Conservation (phyloP, 148 eudicot genomes). For the Vaccinium vitisidaea region DNA sequence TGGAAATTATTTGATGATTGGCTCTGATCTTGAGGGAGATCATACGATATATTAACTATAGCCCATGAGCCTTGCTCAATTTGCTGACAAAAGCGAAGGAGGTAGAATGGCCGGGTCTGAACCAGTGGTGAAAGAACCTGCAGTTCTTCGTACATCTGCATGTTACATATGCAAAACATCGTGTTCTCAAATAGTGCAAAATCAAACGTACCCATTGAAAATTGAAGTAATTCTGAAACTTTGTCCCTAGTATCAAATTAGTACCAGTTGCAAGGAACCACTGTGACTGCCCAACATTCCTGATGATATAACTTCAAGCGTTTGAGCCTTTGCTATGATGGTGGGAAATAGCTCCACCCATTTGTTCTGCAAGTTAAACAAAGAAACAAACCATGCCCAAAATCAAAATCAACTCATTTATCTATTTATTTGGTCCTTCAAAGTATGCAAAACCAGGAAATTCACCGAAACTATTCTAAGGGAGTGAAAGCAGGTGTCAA, state of each 20-base stretch:
- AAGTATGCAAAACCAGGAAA: neutral
- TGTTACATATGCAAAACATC: neutral
- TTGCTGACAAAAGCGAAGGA: constrained; percentile 59
- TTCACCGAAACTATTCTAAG: neutral
- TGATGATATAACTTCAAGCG: constrained; percentile 43
- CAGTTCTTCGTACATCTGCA: constrained; percentile 59
- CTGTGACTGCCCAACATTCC: constrained; percentile 53
- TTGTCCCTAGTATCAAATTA: neutral
- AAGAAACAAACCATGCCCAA: neutral
- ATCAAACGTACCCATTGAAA: neutral
- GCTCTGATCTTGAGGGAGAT: constrained; percentile 29
- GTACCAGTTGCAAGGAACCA: constrained; percentile 62
- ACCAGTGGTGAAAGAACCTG: constrained; percentile 61
- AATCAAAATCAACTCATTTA: neutral
- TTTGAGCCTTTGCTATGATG: constrained; percentile 48
- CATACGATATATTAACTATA: constrained; percentile 58
- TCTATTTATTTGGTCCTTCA: neutral
- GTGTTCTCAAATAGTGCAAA: neutral
- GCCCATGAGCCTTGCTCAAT: constrained; percentile 65
- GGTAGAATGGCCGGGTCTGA: constrained; percentile 43
- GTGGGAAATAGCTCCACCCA: constrained; percentile 65
- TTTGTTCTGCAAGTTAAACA: constrained; percentile 41
- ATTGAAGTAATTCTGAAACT: neutral
- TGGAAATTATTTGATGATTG: constrained; percentile 22
- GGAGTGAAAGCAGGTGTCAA: neutral